Conservation (phyloP, 805 yeast species). For the Wickerhamiella domercqiae region DNA sequence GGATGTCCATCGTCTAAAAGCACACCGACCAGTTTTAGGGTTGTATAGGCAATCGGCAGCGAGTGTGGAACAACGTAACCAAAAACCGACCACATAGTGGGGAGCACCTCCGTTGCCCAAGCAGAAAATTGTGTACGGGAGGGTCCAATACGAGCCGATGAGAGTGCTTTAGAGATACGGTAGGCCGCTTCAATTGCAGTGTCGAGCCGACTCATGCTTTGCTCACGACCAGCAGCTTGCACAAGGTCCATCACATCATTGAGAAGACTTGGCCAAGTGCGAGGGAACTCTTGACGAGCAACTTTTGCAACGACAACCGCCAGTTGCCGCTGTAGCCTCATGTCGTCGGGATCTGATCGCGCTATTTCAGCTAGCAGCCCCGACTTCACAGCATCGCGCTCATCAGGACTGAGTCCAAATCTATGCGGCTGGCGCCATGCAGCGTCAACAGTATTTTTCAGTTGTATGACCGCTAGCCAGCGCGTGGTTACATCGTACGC, state of each 20-base stretch:
- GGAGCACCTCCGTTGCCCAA: constrained; percentile 21
- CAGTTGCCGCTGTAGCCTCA: constrained; percentile 53
- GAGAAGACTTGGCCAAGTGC: constrained; percentile 70
- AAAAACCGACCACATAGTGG: constrained; percentile 32
- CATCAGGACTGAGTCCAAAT: constrained; percentile 43
- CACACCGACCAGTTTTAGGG: constrained; percentile 61
- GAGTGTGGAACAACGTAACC: constrained; percentile 16
- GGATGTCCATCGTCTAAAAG: constrained; percentile 64
- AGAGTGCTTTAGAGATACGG: constrained; percentile 60
- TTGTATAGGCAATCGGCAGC: constrained; percentile 45
- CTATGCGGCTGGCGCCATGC: constrained; percentile 65
- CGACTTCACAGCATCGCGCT: constrained; percentile 38
- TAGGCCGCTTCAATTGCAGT: constrained; percentile 54
- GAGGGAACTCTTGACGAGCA: constrained; percentile 72
- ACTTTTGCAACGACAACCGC: constrained; percentile 71
- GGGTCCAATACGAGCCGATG: constrained; percentile 70
- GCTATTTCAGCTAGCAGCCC: constrained; percentile 20
- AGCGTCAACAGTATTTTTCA: constrained; percentile 76
- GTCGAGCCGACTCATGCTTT: constrained; percentile 32
- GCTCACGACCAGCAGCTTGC: constrained; percentile 1
- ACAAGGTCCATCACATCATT: constrained; percentile 31
- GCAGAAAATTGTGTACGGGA: constrained; percentile 26
- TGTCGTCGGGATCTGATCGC: constrained; percentile 34
- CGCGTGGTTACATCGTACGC: constrained; percentile 30
- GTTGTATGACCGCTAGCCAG: constrained; percentile 76